Percentiles rank a stretch among this genome's conserved stretches.
These are phyloP conservation scores for Collybia nuda DNA, from an alignment of 768 basidiomycete genomes.

Conservation along the genomic window DNA sequence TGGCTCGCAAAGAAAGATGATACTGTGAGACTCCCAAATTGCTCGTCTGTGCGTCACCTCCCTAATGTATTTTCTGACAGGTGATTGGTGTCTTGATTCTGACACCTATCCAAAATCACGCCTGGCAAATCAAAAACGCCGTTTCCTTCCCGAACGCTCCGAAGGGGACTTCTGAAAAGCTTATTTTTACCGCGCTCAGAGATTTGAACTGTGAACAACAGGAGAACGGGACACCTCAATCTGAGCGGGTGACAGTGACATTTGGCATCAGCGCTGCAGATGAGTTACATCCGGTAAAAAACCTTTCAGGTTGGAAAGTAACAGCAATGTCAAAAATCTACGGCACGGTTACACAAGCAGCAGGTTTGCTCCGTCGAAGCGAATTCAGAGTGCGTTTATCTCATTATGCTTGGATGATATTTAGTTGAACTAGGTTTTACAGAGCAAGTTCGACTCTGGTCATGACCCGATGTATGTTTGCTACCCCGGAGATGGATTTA, in stretches of 20 bases:
- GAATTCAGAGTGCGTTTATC: slow-evolving; percentile 40
- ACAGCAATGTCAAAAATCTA: slow-evolving; percentile 44
- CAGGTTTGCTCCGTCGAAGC: slow-evolving; percentile 39
- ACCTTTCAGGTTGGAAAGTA: slow-evolving; percentile 48
- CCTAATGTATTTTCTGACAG: slow-evolving; percentile 18
- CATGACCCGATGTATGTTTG: slow-evolving; percentile 48
- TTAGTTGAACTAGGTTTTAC: neutral
- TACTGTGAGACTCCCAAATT: slow-evolving; percentile 14
- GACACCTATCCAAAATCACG: slow-evolving; percentile 39
- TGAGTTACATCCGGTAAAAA: slow-evolving; percentile 36
- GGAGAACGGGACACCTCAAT: slow-evolving; percentile 2
- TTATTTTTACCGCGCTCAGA: slow-evolving; percentile 47
- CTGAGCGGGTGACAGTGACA: slow-evolving; percentile 33
- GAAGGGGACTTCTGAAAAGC: slow-evolving; percentile 51
- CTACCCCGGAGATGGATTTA: slow-evolving; percentile 48
- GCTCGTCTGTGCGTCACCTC: no score
- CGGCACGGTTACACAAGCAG: slow-evolving; percentile 32
- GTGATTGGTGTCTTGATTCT: slow-evolving; percentile 51
- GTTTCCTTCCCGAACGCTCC: slow-evolving; percentile 53
- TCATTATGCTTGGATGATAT: neutral
- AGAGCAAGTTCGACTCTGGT: slow-evolving; percentile 47
- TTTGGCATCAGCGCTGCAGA: slow-evolving; percentile 50
- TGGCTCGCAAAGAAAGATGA: slow-evolving; percentile 48
- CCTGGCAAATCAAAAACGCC: slow-evolving; percentile 58
- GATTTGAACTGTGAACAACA: slow-evolving; percentile 32